Percentiles rank a stretch among this genome's conserved stretches.
Evolutionary conservation across 257 asterid genomes (phyloP).

Genomic region (Ajuga chamaepitys): DNA sequence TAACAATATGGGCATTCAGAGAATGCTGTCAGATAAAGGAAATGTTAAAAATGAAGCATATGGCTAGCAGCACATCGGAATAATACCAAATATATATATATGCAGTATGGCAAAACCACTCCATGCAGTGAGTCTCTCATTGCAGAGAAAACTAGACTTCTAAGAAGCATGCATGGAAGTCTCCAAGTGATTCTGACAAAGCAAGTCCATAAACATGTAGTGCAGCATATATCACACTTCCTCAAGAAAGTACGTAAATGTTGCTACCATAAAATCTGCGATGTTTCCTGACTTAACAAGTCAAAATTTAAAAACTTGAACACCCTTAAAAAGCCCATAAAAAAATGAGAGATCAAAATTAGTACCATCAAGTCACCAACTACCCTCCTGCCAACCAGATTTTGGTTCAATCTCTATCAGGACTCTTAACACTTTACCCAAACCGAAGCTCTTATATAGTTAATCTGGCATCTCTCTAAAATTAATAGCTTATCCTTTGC

Average conservation of each 20-base stretch:
- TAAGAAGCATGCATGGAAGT: neutral
- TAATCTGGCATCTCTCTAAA: neutral
- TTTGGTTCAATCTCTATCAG: neutral
- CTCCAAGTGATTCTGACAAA: constrained; percentile 6
- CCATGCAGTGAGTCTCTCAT: neutral
- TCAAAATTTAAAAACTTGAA: neutral
- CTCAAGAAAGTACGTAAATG: neutral
- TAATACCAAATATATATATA: neutral
- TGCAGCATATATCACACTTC: neutral
- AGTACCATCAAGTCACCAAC: constrained; percentile 12
- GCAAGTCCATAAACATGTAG: neutral
- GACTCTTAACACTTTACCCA: neutral
- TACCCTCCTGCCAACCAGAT: neutral
- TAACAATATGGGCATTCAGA: neutral
- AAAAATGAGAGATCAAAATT: neutral
- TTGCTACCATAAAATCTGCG: neutral
- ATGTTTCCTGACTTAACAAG: neutral
- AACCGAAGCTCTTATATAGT: neutral
- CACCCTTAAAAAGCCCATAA: neutral
- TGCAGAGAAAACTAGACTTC: constrained; percentile 6
- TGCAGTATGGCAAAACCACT: neutral
- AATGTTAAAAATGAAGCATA: neutral
- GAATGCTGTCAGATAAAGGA: neutral
- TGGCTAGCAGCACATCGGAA: neutral
- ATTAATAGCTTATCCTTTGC: neutral